phyloP scores from a whole-genome alignment of 495 filamentous ascomycete species.

The Annulohypoxylon bovei region DNA sequence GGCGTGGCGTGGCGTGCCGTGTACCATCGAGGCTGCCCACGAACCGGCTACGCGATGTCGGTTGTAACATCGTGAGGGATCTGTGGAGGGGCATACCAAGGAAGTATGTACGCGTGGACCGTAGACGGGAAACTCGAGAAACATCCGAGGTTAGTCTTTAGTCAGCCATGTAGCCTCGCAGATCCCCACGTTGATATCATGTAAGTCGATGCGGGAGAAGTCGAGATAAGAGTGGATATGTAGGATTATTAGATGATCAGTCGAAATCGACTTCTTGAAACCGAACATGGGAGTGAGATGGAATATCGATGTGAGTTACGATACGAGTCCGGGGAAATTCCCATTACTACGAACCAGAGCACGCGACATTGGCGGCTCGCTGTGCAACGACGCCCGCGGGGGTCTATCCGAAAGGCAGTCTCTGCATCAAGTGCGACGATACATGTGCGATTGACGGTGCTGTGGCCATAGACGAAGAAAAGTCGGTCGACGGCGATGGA shows the following conservation, averaged over 20 bases:
- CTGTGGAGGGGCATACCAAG: slow-evolving; percentile 21
- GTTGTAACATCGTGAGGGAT: slow-evolving; percentile 33
- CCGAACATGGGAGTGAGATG: slow-evolving; percentile 33
- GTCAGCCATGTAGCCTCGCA: slow-evolving; percentile 33
- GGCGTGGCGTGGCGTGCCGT: slow-evolving; percentile 7
- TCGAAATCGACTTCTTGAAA: slow-evolving; percentile 25
- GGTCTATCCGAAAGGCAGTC: slow-evolving; percentile 37
- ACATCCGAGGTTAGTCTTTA: slow-evolving; percentile 34
- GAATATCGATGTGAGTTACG: slow-evolving; percentile 38
- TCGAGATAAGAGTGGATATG: slow-evolving; percentile 38
- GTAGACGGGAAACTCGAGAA: neutral
- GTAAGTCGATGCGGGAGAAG: slow-evolving; percentile 23
- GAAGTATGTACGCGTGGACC: slow-evolving; percentile 10
- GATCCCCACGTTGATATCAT: slow-evolving; percentile 40
- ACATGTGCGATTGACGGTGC: slow-evolving; percentile 20
- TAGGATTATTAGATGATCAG: slow-evolving; percentile 20
- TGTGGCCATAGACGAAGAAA: slow-evolving; percentile 24
- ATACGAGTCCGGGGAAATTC: slow-evolving; percentile 42
- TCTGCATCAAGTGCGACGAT: slow-evolving; percentile 38
- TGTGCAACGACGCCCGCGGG: slow-evolving; percentile 33
- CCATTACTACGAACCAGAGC: slow-evolving; percentile 33
- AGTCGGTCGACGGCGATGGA: slow-evolving; percentile 17
- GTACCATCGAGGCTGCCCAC: slow-evolving; percentile 24
- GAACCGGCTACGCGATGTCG: slow-evolving; percentile 18
- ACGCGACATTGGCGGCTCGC: slow-evolving; percentile 42